Evolutionary conservation across 805 yeast genomes (phyloP).

Genomic region (Yarrowia hollandica): DNA sequence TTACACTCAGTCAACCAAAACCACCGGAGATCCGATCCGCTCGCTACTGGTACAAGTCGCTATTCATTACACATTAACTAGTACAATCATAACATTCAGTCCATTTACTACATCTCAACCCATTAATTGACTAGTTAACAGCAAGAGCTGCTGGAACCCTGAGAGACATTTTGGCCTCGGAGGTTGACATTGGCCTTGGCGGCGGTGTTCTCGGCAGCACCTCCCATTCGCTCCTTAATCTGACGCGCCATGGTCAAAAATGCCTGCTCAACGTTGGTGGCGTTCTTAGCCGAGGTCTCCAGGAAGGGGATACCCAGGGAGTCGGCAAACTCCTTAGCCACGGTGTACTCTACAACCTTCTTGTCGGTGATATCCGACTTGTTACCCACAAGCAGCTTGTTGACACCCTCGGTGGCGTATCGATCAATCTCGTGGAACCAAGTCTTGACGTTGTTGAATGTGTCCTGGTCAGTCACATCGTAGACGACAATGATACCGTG

Average conservation of each 20-base stretch:
- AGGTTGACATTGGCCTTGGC: conserved; percentile 47
- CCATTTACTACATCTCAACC: conserved; percentile 26
- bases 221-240: conserved; percentile 86
- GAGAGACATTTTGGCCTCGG: conserved; percentile 45
- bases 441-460: conserved; percentile 91
- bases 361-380: conserved; percentile 92
- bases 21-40: too few species aligned
- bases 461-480: conserved; percentile 90
- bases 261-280: conserved; percentile 97
- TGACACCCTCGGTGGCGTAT: conserved; percentile 96
- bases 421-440: conserved; percentile 99
- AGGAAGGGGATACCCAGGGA: conserved; percentile 90
- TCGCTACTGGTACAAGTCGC: neutral
- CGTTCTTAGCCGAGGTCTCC: conserved; percentile 93
- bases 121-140: conserved; percentile 39
- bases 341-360: conserved; percentile 92
- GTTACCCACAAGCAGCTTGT: conserved; percentile 93
- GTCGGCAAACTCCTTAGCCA: conserved; percentile 97
- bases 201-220: conserved; percentile 54
- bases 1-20: too few species aligned
- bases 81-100: conserved; percentile 23
- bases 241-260: conserved; percentile 98
- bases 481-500: conserved; percentile 97
- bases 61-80: neutral
- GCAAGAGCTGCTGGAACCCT: conserved; percentile 45